Base-by-base conservation (phyloP, 805 yeast genomes). In the Metschnikowia amazonensis region DNA sequence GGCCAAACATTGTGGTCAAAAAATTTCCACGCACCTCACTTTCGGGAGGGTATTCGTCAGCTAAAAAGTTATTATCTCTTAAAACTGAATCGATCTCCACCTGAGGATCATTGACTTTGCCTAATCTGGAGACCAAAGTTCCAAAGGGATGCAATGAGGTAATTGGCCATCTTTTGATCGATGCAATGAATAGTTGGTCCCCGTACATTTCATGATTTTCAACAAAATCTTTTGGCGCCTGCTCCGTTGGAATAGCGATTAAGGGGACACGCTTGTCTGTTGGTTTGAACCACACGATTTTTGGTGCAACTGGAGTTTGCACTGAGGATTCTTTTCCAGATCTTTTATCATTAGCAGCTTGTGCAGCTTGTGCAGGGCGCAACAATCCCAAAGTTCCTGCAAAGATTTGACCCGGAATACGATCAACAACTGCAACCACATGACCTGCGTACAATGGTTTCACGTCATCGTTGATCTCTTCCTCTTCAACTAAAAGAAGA, bases 241-340 rank as follows among this genome's bases (percentile, higher is more conserved):
- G 96, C 59, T 94, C 99, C 1, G 97, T 94, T 32, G 99, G 99
- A 52, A 94, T 94, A 13, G 99, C 99, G 71, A 94, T 90, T 52
- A 94, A 75, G 4, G 99, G 99, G 17, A 94, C 99, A 52, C 95
- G 88, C 68, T 94, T 94, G 64, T 94, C 99, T 1, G 97, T 90
- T 31, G 99, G 99, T 63, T 94, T 94, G 66, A 94, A 94, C 99
- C 99, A 94, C 28, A 94, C 97, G 72, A 94, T 94, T 63, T 94
- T 94, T 28, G 99, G 99, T 35, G 80, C 79, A 45, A 62, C 67
- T 16, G 74, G 72, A 55, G 73, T 66, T 48, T 66, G 74, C 14
- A 70, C 68, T 13, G 73, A 64, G 5, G 75, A 66, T 44, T 74
- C 79, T 51, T 69, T 69, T 16, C 80, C 81, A 42, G 60, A 63